These are phyloP conservation scores for Boeremia lycopersici DNA, from an alignment of 2,329 filamentous ascomycete genomes.

Conservation along the genomic window DNA sequence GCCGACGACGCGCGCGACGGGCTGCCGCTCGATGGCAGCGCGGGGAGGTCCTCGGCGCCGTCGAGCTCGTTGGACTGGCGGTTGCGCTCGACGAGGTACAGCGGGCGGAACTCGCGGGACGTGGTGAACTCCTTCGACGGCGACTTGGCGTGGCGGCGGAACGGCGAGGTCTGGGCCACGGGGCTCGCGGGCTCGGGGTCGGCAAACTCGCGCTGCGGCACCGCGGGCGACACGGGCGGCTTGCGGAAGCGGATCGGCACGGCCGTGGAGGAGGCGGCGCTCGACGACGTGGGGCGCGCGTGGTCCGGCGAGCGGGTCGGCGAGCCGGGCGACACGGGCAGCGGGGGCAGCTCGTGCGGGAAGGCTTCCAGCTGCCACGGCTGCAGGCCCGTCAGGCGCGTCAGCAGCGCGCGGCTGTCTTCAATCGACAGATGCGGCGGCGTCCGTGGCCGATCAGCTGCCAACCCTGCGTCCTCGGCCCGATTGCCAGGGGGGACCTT, in stretches of 20 bases:
- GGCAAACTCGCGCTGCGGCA: slow-evolving; percentile 47
- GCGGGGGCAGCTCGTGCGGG: slow-evolving; percentile 42
- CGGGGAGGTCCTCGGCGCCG: slow-evolving; percentile 54
- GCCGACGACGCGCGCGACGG: slow-evolving; percentile 43
- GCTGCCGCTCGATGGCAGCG: slow-evolving; percentile 56
- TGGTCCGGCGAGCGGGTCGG: slow-evolving; percentile 35
- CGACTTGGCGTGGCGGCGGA: slow-evolving; percentile 53
- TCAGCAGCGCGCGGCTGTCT: slow-evolving; percentile 42
- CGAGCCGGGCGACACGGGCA: slow-evolving; percentile 42
- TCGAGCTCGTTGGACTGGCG: slow-evolving; percentile 38
- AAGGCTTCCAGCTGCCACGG: slow-evolving; percentile 45
- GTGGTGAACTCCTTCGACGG: slow-evolving; percentile 60
- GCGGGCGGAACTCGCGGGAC: slow-evolving; percentile 74
- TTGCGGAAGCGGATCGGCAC: slow-evolving; percentile 63
- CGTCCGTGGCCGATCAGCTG: slow-evolving; percentile 38
- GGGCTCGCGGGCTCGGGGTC: slow-evolving; percentile 33
- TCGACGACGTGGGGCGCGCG: slow-evolving; percentile 22
- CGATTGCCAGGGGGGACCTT: slow-evolving; percentile 43
- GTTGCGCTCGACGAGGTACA: slow-evolving; percentile 78
- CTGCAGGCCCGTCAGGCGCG: slow-evolving; percentile 44
- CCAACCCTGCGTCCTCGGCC: slow-evolving; percentile 26
- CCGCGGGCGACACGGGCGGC: slow-evolving; percentile 51
- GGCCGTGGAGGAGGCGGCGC: slow-evolving; percentile 53
- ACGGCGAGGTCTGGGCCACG: slow-evolving; percentile 50
- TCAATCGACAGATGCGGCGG: slow-evolving; percentile 37